Percentiles rank a stretch among this genome's conserved stretches.
Evolutionary conservation across 805 yeast genomes (phyloP).

Genomic region (Blastobotrys attinorum): DNA sequence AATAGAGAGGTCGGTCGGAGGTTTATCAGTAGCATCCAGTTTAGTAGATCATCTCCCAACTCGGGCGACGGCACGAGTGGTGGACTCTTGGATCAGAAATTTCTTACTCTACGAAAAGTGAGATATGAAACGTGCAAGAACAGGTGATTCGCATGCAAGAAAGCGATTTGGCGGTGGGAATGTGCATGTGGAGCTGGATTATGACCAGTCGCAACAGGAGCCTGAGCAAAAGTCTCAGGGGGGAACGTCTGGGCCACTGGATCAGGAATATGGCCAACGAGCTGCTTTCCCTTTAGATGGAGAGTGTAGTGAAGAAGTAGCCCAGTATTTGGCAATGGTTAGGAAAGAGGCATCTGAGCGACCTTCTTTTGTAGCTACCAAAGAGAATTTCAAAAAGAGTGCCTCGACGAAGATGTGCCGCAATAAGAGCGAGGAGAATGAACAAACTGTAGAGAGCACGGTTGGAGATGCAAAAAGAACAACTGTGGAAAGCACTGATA

Average conservation of each 20-base stretch:
- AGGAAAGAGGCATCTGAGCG: slow-evolving; percentile 12
- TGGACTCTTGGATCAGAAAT: too few species aligned
- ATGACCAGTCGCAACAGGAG: neutral
- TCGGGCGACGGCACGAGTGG: too few species aligned
- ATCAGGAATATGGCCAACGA: slow-evolving; percentile 23
- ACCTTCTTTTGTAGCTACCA: slow-evolving; percentile 2
- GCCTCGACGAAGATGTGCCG: neutral
- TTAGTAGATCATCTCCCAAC: too few species aligned
- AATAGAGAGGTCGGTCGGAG: too few species aligned
- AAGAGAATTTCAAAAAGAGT: neutral
- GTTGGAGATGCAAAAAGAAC: too few species aligned
- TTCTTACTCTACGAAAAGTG: too few species aligned
- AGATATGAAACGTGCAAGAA: neutral
- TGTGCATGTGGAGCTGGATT: neutral
- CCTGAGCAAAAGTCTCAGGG: neutral
- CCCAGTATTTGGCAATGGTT: slow-evolving; percentile 11
- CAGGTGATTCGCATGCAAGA: neutral
- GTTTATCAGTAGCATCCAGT: too few species aligned
- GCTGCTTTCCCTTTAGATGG: slow-evolving; percentile 26
- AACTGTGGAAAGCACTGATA: neutral
- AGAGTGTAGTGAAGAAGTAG: slow-evolving; percentile 1
- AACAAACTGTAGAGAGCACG: too few species aligned
- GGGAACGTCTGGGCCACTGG: slow-evolving; percentile 22
- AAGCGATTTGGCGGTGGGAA: neutral
- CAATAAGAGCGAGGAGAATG: too few species aligned